A percentile compares a stretch with the other conserved stretches of the same genome.
These are phyloP conservation scores for Kodamaea anthophila DNA, from an alignment of 1,139 yeast species.

Conservation along the genomic window DNA sequence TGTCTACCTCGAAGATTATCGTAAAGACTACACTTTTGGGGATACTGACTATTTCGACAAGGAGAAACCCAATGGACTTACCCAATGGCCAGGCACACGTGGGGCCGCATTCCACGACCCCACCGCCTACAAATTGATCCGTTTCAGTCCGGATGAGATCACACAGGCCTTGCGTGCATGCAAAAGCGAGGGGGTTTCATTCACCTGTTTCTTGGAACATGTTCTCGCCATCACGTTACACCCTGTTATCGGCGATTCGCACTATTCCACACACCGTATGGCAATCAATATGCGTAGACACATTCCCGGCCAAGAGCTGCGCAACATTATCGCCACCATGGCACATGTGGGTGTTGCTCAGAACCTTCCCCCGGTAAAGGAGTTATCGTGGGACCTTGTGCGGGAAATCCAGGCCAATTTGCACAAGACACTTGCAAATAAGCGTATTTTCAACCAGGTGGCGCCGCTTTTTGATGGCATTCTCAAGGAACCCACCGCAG, in stretches of 20 bases:
- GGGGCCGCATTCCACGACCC: slow-evolving; percentile 16
- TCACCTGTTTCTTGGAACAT: slow-evolving; percentile 30
- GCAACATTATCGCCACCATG: slow-evolving; percentile 28
- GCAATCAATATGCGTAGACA: slow-evolving; percentile 33
- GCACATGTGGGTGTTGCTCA: slow-evolving; percentile 29
- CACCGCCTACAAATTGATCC: slow-evolving; percentile 27
- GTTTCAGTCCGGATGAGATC: slow-evolving; percentile 22
- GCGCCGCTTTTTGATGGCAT: slow-evolving; percentile 17
- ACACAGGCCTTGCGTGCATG: slow-evolving; percentile 22
- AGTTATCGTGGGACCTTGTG: slow-evolving; percentile 34
- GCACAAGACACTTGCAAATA: slow-evolving; percentile 4
- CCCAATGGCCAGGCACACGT: slow-evolving; percentile 31
- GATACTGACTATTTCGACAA: slow-evolving; percentile 9
- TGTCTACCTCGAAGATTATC: slow-evolving; percentile 10
- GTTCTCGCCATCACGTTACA: slow-evolving; percentile 23
- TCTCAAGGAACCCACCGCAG: slow-evolving; percentile 11
- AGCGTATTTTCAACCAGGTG: slow-evolving; percentile 17
- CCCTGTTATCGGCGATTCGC: slow-evolving; percentile 19
- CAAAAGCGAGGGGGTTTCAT: slow-evolving; percentile 25
- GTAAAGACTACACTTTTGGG: slow-evolving; percentile 17
- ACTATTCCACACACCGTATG: slow-evolving; percentile 19
- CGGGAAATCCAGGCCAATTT: slow-evolving; percentile 18
- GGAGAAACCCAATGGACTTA: slow-evolving; percentile 17
- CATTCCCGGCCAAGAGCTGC: slow-evolving; percentile 5
- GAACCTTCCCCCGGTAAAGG: slow-evolving; percentile 23